Evolutionary conservation across 2,329 filamentous ascomycete genomes (phyloP).

Genomic region (Aspergillus fumigatiaffinis): DNA sequence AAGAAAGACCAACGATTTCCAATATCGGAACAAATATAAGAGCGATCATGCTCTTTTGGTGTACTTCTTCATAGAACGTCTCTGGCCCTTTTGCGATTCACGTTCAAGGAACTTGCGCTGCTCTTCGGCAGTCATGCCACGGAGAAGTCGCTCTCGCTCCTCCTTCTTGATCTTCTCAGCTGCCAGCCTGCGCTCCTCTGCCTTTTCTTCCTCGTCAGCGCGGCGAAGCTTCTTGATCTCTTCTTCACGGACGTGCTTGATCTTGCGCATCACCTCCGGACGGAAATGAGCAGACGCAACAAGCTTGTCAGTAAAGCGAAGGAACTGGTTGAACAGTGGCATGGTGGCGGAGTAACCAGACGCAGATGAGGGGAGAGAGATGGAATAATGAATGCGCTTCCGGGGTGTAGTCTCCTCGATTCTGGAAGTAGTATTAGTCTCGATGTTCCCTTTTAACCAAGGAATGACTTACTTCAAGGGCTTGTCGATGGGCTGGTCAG

Average conservation of each 20-base stretch:
- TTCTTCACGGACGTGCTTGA: conserved; percentile 74
- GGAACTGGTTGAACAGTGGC: conserved; percentile 74
- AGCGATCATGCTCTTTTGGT: conserved; percentile 44
- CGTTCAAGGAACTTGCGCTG: conserved; percentile 82
- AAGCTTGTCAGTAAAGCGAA: conserved; percentile 80
- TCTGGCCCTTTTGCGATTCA: conserved; percentile 70
- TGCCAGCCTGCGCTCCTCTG: conserved; percentile 54
- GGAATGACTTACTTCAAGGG: conserved; percentile 66
- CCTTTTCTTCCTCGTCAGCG: conserved; percentile 67
- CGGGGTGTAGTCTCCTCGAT: conserved; percentile 78
- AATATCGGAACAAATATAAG: conserved; percentile 10
- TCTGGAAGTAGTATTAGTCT: conserved; percentile 40
- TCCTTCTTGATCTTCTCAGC: conserved; percentile 70
- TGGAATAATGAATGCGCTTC: conserved; percentile 79
- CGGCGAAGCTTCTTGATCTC: conserved; percentile 76
- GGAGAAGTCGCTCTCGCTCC: conserved; percentile 81
- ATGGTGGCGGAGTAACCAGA: conserved; percentile 62
- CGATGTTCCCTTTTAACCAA: background rate
- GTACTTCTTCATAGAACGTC: conserved; percentile 61
- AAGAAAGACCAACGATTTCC: background rate
- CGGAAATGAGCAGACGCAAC: conserved; percentile 78
- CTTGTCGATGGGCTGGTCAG: conserved; percentile 84
- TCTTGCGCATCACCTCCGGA: conserved; percentile 80
- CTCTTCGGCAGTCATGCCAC: conserved; percentile 71
- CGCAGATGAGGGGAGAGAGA: conserved; percentile 62